A percentile compares a stretch with the other conserved stretches of the same genome.
Evolutionary conservation across 306 rosid genomes (phyloP).

Genomic region (Pyrus communis): DNA sequence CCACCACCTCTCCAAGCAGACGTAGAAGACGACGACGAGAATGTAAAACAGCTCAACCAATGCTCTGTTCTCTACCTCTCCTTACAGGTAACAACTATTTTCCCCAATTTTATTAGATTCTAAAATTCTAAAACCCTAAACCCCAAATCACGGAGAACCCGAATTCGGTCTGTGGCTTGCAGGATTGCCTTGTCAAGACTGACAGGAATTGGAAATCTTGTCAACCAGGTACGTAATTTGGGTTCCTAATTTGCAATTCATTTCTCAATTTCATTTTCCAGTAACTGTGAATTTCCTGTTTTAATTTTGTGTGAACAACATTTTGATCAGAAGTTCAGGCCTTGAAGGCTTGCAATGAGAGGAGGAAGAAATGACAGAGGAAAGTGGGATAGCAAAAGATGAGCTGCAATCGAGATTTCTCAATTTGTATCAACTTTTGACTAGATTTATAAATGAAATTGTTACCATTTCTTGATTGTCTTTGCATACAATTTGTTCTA

Average conservation of each 20-base stretch:
- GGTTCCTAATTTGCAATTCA: neutral
- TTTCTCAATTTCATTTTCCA: neutral
- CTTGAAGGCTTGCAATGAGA: conserved; percentile 67
- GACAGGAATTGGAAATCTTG: conserved; percentile 79
- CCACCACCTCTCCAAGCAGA: conserved; percentile 42
- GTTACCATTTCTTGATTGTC: neutral
- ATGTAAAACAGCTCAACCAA: conserved; percentile 66
- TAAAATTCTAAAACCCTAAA: conserved; percentile 36
- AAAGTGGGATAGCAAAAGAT: conserved; percentile 17
- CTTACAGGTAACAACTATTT: conserved; percentile 48
- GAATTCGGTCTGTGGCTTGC: neutral
- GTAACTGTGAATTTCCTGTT: neutral
- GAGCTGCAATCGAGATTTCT: neutral
- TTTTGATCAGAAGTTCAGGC: conserved; percentile 48
- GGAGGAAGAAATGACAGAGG: conserved; percentile 29
- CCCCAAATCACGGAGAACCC: neutral
- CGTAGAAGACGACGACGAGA: conserved; percentile 68
- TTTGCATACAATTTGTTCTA: neutral
- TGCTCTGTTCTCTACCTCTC: conserved; percentile 62
- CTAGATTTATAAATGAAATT: neutral
- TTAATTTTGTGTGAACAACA: neutral
- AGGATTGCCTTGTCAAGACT: conserved; percentile 66
- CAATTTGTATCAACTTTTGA: neutral
- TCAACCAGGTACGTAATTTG: conserved; percentile 40
- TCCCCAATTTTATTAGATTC: neutral